Evolutionary conservation across 139 green algal genomes (phyloP).

Genomic region (Auxenochlorella pyrenoidosa): DNA sequence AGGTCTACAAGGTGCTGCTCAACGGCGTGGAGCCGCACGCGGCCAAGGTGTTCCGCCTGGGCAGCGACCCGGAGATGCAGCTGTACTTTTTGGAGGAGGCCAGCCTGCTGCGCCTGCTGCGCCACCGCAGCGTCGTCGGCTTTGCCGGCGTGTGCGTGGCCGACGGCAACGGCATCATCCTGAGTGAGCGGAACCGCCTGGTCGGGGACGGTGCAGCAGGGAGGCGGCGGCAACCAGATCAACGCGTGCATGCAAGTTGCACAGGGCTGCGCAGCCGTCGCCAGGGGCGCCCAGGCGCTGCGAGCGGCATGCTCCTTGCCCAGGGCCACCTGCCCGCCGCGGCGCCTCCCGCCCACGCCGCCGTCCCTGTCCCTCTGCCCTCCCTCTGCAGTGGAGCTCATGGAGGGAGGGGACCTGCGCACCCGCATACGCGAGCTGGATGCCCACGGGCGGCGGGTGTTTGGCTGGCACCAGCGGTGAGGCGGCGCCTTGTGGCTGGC

Average conservation of each 20-base stretch:
- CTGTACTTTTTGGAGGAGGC: constrained; percentile 32
- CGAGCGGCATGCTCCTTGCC: no score
- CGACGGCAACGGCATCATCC: constrained; percentile 21
- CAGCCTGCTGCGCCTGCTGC: constrained; percentile 35
- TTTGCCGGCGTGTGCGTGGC: constrained; percentile 38
- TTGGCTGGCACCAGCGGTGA: constrained; percentile 26
- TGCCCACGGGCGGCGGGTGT: background rate
- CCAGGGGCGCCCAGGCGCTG: no score
- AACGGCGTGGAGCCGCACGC: constrained; percentile 32
- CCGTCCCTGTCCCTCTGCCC: no score
- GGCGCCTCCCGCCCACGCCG: background rate
- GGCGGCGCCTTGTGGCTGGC: no score
- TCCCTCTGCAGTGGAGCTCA: constrained; percentile 4
- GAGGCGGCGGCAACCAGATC: no score
- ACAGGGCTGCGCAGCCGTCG: no score
- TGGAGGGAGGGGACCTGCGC: constrained; percentile 23
- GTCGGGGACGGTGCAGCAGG: no score
- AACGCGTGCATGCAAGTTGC: no score
- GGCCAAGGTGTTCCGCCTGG: constrained; percentile 31
- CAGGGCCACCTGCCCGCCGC: no score
- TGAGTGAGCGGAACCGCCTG: background rate
- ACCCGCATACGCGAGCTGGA: constrained; percentile 11
- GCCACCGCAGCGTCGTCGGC: constrained; percentile 28
- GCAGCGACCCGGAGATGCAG: constrained; percentile 8
- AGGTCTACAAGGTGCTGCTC: constrained; percentile 38